Percentiles rank a stretch among this genome's conserved stretches.
Evolutionary conservation across 352 stramenopile genomes (phyloP).

Genomic region (Globisporangium okanoganense): DNA sequence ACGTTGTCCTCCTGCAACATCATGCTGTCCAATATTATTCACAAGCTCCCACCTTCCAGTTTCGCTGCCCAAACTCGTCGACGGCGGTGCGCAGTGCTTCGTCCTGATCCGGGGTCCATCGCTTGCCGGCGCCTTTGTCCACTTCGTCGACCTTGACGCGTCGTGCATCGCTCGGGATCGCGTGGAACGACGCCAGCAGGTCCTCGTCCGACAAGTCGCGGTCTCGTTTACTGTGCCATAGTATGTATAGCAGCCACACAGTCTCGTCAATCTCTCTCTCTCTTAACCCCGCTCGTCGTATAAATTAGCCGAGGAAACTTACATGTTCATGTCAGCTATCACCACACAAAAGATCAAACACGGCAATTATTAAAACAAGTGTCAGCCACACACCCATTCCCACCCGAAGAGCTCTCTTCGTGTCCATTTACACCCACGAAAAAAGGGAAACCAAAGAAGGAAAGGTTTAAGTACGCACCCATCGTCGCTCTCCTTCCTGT

Average conservation of each 20-base stretch:
- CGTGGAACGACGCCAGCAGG: conserved; percentile 44
- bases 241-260: no score
- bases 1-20: not conserved
- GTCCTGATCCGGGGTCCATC: conserved; percentile 74
- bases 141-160: conserved; percentile 41
- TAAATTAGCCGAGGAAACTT: not conserved
- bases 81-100: conserved; percentile 69
- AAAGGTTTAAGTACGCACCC: not conserved
- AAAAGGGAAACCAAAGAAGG: not conserved
- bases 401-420: not conserved
- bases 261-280: not conserved
- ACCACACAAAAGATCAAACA: not conserved
- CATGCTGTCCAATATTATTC: not conserved
- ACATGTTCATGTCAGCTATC: conserved; percentile 7
- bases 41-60: conserved; percentile 72
- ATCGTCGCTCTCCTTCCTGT: not conserved
- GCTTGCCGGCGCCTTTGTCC: conserved; percentile 46
- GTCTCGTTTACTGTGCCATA: not conserved
- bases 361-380: not conserved
- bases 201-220: conserved; percentile 17
- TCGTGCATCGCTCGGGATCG: conserved; percentile 47
- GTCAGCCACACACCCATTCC: not conserved
- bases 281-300: not conserved
- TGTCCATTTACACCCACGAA: no score
- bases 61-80: conserved; percentile 70